These are phyloP conservation scores for Paxillus ammoniavirescens DNA, from an alignment of 768 basidiomycete species.

Conservation along the genomic window DNA sequence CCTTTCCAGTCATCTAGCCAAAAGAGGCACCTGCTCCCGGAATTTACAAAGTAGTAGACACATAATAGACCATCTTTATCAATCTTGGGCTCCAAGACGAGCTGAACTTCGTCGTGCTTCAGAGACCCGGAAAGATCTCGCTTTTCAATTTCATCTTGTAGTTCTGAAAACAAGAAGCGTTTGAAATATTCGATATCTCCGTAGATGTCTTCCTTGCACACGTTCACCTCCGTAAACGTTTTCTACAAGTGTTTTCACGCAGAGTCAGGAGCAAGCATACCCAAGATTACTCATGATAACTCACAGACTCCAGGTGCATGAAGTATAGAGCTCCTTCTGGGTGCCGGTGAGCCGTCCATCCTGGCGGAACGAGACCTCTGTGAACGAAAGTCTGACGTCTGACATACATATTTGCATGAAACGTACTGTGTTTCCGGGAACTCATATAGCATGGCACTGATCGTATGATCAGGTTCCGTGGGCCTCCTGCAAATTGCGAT, in stretches of 20 bases:
- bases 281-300: constrained; percentile 2
- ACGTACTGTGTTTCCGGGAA: constrained; percentile 23
- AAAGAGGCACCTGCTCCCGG: constrained; percentile 46
- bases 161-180: constrained; percentile 10
- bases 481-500: constrained; percentile 6
- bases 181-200: constrained; percentile 37
- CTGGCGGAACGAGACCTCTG: constrained; percentile 21
- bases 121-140: constrained; percentile 23
- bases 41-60: constrained; percentile 55
- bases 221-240: constrained; percentile 54
- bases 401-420: neutral
- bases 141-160: constrained; percentile 15
- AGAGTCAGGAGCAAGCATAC: neutral
- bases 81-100: constrained; percentile 43
- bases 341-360: constrained; percentile 50
- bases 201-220: constrained; percentile 38
- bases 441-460: constrained; percentile 15
- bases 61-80: constrained; percentile 20
- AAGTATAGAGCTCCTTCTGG: constrained; percentile 64
- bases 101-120: constrained; percentile 33
- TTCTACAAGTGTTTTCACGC: constrained; percentile 36
- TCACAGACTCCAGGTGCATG: constrained; percentile 43
- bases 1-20: constrained; percentile 49
- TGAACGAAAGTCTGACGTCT: neutral
- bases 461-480: neutral